Base-by-base conservation (phyloP, 306 rosid species). In the Abrus precatorius region DNA sequence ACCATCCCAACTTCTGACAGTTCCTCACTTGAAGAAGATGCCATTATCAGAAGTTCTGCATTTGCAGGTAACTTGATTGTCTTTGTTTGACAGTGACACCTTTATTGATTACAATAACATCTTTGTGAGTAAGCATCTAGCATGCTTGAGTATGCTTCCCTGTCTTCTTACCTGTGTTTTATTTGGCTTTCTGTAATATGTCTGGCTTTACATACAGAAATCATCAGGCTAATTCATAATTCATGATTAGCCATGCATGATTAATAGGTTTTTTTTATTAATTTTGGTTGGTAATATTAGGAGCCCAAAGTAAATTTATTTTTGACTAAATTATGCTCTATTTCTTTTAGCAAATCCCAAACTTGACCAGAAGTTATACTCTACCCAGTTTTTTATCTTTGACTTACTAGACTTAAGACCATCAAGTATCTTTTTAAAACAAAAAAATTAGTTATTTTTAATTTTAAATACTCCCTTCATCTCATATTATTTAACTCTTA, bases 1-100 rank as follows among this genome's bases (percentile, higher is more conserved):
- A 20, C 99, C 99, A 10, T 95, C 98, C 59, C 98, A 93, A 89
- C 99, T 95, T 83, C 85, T 95, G 60, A 91, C 92, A 5, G 77
- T 89, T 78, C 99, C 99, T 87, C 99, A 95, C 79, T 66, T 92
- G 81, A 89, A 87, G 83, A 93, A 81, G 89, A 88, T 80, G 88
- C 92, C 97, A 14, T 74, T 93, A 78, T 79, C 93, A 9, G 98
- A 95, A 80, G 97, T 90, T 74, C 93, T 93, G 65, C 99, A 92
- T 86, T 83, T 95, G 91, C 99, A 95, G 99, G 99, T 95, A 86
- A 72, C 44, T 60, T 41, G 52, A 55, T 65, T 9, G 7, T 34
- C 47, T 82, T 60, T 45, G 80, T 77, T 69, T 52, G 75, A 79
- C 36, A 53, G 45, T 44, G 68, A 80, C 29, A 45, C 34, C 50